Conservation (phyloP, 345 rosid species). For the Aethionema arabicum region DNA sequence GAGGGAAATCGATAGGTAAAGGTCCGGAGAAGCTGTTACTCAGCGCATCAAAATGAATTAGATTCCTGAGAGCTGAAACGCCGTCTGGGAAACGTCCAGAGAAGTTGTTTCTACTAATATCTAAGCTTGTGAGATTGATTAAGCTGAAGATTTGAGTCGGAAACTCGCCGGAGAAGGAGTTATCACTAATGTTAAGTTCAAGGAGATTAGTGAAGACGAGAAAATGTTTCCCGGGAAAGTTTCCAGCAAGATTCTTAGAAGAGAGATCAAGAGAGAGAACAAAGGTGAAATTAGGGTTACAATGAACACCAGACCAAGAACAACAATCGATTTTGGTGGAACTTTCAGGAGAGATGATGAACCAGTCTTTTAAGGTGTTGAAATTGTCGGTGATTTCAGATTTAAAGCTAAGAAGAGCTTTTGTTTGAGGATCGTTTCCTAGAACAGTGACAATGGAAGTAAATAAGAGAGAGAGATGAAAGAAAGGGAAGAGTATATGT, state of each 20-base stretch:
- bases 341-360: conserved; percentile 39
- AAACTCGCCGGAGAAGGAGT: conserved; percentile 68
- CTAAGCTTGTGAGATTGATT: conserved; percentile 57
- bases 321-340: conserved; percentile 59
- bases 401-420: conserved; percentile 68
- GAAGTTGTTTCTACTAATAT: conserved; percentile 84
- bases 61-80: conserved; percentile 47
- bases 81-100: conserved; percentile 64
- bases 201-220: conserved; percentile 61
- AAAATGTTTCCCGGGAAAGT: conserved; percentile 50
- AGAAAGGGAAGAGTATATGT: conserved; percentile 17
- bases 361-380: conserved; percentile 64
- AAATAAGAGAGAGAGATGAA: conserved; percentile 31
- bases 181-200: conserved; percentile 78
- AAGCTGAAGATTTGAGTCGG: conserved; percentile 61
- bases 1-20: conserved; percentile 56
- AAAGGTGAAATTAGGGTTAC: conserved; percentile 57
- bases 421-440: conserved; percentile 63
- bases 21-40: conserved; percentile 92
- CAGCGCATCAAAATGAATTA: conserved; percentile 66
- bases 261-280: conserved; percentile 67
- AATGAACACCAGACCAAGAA: conserved; percentile 84
- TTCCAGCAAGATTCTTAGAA: conserved; percentile 60
- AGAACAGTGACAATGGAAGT: conserved; percentile 25
- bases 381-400: conserved; percentile 54